These are phyloP conservation scores for Lolium multiflorum DNA, from an alignment of 176 grass and related monocot species.

Conservation along the genomic window DNA sequence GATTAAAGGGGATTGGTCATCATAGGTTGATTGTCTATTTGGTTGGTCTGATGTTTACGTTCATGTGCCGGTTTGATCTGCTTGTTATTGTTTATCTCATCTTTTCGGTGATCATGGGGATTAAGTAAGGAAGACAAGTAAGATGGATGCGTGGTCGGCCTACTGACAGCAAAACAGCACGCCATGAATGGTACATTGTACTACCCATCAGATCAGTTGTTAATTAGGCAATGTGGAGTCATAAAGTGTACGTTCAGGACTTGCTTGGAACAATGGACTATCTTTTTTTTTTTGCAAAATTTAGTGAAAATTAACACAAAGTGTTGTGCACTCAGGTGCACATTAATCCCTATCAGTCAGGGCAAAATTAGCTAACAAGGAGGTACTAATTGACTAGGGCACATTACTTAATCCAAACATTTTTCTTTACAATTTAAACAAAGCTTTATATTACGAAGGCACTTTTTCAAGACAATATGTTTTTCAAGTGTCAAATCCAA, in stretches of 20 bases:
- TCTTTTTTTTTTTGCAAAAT: too few species aligned
- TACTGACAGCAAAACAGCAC: constrained; percentile 1
- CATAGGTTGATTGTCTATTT: constrained; percentile 6
- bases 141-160: constrained; percentile 16
- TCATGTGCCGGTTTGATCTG: constrained; percentile 23
- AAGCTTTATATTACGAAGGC: too few species aligned
- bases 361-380: neutral
- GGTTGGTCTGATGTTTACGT: neutral
- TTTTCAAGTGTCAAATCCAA: too few species aligned
- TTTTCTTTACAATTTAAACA: too few species aligned
- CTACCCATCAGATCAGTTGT: neutral
- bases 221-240: neutral
- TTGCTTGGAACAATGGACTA: neutral
- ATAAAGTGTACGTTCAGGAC: neutral
- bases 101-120: constrained; percentile 3
- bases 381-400: neutral
- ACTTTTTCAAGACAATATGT: too few species aligned
- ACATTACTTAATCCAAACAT: neutral
- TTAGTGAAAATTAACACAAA: neutral
- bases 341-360: neutral
- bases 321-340: neutral
- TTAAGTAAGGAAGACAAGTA: constrained; percentile 6
- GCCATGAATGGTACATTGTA: neutral
- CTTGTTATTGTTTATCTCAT: neutral
- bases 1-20: constrained; percentile 28